Evolutionary conservation across 1,284 basidiomycete species (phyloP), one percentile per base, ranked within the genome.

Genomic region (Fistulina hepatica): DNA sequence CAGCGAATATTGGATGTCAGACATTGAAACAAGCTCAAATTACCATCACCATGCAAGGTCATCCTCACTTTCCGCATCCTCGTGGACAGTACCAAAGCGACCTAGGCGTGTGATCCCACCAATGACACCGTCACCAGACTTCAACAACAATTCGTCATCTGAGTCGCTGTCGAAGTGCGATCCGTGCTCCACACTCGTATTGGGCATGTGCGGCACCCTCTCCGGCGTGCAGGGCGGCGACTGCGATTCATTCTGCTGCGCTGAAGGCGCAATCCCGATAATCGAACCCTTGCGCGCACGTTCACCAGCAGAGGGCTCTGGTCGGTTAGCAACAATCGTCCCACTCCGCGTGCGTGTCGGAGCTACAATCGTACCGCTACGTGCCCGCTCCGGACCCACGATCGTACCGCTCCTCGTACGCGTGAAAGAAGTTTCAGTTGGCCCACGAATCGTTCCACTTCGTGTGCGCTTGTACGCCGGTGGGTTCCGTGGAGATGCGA

Each of bases 311-410:
- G 15, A 8, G 26, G 44, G 37, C 13, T 8, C 7, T 47, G 20
- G 45, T 37, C 19, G 43, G 36, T 20, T 41, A 35, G 47, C 52
- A 21, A 60, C 50, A 28, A 64, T 53, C 7, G 63, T 64, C 5
- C 63, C 63, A 34, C 58, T 63, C 27, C 64, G 58, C 12, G 61
- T 63, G 21, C 64, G 53, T 33, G 53, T 45, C 4, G 60, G 40
- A 9, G 49, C 33, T 34, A 34, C 20, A 42, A 25, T 25, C 24
- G 9, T n/a, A 25, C 9, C n/a, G 24, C n/a, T 30, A n/a, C n/a
- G n/a, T n/a, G n/a, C n/a, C n/a, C n/a, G n/a, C 32, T 33, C 36
- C n/a, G n/a, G 35, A 25, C 22, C 25, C 21, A 34, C 40, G 34
- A 31, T 34, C 13, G 22, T 30, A 41, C 28, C 36, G 25, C 27